These are phyloP conservation scores for Sugiyamaella castrensis DNA, from an alignment of 1,139 yeast species.

Conservation along the genomic window DNA sequence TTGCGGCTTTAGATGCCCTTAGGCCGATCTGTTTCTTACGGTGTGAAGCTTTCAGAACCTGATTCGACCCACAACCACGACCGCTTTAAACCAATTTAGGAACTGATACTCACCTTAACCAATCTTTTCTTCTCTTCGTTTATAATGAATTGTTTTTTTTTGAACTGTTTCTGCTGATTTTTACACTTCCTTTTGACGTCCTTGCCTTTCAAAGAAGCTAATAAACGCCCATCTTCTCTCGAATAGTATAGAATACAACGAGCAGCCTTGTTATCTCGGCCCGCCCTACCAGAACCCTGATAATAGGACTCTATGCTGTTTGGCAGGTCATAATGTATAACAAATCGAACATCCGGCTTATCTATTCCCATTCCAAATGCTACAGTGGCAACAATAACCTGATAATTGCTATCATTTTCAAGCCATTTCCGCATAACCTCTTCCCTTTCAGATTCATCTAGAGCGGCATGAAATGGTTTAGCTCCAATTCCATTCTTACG, in stretches of 20 bases:
- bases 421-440: slow-evolving; percentile 69
- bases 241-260: slow-evolving; percentile 57
- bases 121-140: too few species aligned
- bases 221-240: slow-evolving; percentile 37
- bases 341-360: slow-evolving; percentile 87
- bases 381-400: slow-evolving; percentile 61
- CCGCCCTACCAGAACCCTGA: slow-evolving; percentile 95
- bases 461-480: slow-evolving; percentile 81
- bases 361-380: slow-evolving; percentile 98
- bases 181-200: neutral
- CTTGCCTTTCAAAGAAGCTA: neutral
- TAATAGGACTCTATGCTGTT: slow-evolving; percentile 86
- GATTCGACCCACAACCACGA: too few species aligned
- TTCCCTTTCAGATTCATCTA: slow-evolving; percentile 54
- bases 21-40: too few species aligned
- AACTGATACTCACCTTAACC: too few species aligned
- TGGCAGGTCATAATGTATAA: slow-evolving; percentile 79
- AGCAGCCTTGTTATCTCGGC: slow-evolving; percentile 79
- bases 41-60: too few species aligned
- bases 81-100: too few species aligned
- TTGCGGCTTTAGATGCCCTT: too few species aligned
- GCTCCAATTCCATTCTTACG: slow-evolving; percentile 56
- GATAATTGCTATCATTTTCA: slow-evolving; percentile 26
- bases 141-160: too few species aligned
- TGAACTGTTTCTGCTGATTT: neutral